Conservation (phyloP, 1,139 yeast species). For the Hansenula lynferdii region DNA sequence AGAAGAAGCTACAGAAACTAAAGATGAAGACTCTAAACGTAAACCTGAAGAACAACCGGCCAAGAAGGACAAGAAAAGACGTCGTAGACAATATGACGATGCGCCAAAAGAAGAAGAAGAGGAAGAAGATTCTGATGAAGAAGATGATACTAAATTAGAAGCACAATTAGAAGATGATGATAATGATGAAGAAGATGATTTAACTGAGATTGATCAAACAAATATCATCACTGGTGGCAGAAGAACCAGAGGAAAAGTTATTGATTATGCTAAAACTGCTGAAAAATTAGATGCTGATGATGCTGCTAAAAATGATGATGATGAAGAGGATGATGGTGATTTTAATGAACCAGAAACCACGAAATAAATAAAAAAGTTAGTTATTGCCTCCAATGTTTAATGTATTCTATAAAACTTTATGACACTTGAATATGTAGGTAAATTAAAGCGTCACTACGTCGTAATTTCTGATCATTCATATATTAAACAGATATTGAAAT, state of each 20-base stretch:
- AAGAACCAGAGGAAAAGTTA: conserved; percentile 86
- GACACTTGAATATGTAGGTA: no score
- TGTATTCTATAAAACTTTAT: no score
- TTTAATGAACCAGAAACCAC: conserved; percentile 13
- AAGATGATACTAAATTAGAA: conserved; percentile 48
- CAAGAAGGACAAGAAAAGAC: conserved; percentile 33
- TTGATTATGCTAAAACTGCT: conserved; percentile 85
- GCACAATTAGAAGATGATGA: conserved; percentile 39
- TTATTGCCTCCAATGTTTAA: no score
- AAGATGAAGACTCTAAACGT: conserved; percentile 43
- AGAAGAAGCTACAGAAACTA: no score
- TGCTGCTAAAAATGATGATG: conserved; percentile 38
- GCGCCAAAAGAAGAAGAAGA: conserved; percentile 38
- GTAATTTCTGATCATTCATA: not conserved
- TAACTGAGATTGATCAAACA: conserved; percentile 77
- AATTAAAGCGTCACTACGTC: no score
- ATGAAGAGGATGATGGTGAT: conserved; percentile 36
- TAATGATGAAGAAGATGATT: conserved; percentile 68
- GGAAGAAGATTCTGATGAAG: conserved; percentile 46
- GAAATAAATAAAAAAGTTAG: no score
- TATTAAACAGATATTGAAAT: conserved; percentile 1
- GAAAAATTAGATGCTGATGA: conserved; percentile 56
- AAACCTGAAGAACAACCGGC: conserved; percentile 30
- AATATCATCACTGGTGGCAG: conserved; percentile 83
- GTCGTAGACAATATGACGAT: conserved; percentile 40